Percentiles rank a stretch among this genome's conserved stretches.
These are phyloP conservation scores for Xerocomellus dryophilus DNA, from an alignment of 768 basidiomycete genomes.

Conservation along the genomic window DNA sequence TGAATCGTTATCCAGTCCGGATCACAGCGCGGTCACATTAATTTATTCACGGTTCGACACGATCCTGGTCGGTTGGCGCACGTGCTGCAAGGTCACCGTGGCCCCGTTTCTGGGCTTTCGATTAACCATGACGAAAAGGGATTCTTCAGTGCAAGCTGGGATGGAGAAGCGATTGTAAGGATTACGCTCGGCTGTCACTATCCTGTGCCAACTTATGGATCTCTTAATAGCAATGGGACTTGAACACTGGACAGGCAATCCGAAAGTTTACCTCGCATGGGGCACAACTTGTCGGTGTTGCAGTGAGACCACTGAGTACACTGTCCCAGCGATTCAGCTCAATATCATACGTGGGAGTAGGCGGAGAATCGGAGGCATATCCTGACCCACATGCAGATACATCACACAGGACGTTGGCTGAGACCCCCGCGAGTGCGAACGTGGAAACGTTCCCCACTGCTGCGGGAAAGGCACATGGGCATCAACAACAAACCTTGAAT, in stretches of 20 bases:
- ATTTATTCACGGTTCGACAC: conserved; percentile 90
- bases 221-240: conserved; percentile 85
- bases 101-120: conserved; percentile 81
- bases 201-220: conserved; percentile 5
- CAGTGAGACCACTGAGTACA: conserved; percentile 62
- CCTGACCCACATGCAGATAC: conserved; percentile 9
- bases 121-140: conserved; percentile 80
- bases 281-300: conserved; percentile 79
- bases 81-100: conserved; percentile 63
- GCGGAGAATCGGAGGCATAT: conserved; percentile 20
- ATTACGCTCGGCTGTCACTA: background rate
- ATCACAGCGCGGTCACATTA: conserved; percentile 79
- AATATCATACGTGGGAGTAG: conserved; percentile 24
- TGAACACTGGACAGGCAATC: conserved; percentile 81
- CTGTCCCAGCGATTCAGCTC: conserved; percentile 33
- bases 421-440: conserved; percentile 18
- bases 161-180: conserved; percentile 81
- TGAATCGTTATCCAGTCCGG: conserved; percentile 17
- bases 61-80: conserved; percentile 79
- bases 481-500: conserved; percentile 13
- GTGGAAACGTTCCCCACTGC: conserved; percentile 20
- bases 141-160: conserved; percentile 92
- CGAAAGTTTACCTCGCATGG: conserved; percentile 79
- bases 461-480: conserved; percentile 20
- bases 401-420: conserved; percentile 11